Conservation (phyloP, 2,329 filamentous ascomycete genomes). For the Neurospora sp. region DNA sequence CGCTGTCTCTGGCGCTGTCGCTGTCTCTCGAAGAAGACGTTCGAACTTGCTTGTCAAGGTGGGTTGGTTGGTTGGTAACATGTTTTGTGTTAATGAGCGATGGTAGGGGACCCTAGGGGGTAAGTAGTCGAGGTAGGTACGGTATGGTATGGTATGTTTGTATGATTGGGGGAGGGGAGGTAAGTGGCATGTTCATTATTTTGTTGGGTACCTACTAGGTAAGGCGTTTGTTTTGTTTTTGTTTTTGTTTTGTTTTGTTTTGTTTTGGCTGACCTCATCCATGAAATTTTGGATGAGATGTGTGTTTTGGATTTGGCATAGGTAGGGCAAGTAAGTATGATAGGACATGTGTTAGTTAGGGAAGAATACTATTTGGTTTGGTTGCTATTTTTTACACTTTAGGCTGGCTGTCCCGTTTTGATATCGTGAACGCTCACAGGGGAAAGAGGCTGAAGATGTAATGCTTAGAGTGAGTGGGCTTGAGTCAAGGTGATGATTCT, state of each 20-base stretch:
- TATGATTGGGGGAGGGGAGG: background rate
- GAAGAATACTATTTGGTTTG: background rate
- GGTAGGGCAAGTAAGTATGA: background rate
- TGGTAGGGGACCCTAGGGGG: background rate
- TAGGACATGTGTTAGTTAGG: background rate
- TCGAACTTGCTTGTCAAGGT: background rate
- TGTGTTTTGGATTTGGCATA: background rate
- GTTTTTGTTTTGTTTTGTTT: background rate
- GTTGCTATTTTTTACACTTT: no score
- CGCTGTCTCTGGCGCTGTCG: background rate
- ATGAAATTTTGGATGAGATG: background rate
- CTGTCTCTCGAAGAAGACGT: background rate
- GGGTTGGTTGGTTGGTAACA: background rate
- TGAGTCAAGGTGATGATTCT: background rate
- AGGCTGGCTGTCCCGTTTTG: background rate
- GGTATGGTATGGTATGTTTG: background rate
- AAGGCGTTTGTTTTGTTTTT: background rate
- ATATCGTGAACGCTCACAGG: background rate
- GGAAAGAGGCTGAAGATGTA: background rate
- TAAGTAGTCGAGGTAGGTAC: background rate
- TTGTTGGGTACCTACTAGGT: background rate
- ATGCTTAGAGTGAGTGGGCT: background rate
- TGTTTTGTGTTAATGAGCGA: background rate
- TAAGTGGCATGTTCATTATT: background rate
- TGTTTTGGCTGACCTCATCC: background rate